phyloP scores from a whole-genome alignment of 345 rosid species.

The Isatis tinctoria region DNA sequence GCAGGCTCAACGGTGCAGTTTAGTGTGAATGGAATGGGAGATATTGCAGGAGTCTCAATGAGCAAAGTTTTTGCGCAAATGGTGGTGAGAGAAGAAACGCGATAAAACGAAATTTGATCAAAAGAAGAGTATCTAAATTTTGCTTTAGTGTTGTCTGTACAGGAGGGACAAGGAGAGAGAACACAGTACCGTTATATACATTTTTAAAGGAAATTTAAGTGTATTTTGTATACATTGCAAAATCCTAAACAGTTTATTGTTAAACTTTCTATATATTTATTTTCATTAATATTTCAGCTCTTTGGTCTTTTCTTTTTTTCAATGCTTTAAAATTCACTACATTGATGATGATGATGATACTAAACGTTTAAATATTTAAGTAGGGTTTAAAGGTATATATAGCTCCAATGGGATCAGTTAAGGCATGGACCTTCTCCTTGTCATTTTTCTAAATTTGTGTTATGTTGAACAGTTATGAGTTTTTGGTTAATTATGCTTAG shows the following conservation, averaged over 20 bases:
- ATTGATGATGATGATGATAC: too few relatives aligned
- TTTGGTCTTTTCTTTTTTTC: not conserved
- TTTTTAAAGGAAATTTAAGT: not conserved
- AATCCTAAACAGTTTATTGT: not conserved
- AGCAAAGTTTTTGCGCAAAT: conserved; percentile 59
- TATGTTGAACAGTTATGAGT: not conserved
- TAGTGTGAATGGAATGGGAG: conserved; percentile 34
- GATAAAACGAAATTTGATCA: conserved; percentile 18
- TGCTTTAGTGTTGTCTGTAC: conserved; percentile 6
- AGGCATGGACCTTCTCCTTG: not conserved
- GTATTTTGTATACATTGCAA: conserved; percentile 4
- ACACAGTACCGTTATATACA: not conserved
- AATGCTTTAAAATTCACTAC: too few relatives aligned
- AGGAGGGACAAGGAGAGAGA: conserved; percentile 8
- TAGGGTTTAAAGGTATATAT: too few relatives aligned
- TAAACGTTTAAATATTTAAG: too few relatives aligned
- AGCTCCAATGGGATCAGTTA: not conserved
- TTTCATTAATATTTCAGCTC: not conserved
- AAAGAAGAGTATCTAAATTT: not conserved
- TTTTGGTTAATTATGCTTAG: not conserved
- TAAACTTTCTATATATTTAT: not conserved
- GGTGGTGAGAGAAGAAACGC: conserved; percentile 59
- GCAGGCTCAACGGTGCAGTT: conserved; percentile 24
- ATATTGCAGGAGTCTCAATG: conserved; percentile 53
- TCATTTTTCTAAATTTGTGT: not conserved